These are phyloP conservation scores for Hymenoscyphus occultus DNA, from an alignment of 2,329 filamentous ascomycete species.

Conservation along the genomic window DNA sequence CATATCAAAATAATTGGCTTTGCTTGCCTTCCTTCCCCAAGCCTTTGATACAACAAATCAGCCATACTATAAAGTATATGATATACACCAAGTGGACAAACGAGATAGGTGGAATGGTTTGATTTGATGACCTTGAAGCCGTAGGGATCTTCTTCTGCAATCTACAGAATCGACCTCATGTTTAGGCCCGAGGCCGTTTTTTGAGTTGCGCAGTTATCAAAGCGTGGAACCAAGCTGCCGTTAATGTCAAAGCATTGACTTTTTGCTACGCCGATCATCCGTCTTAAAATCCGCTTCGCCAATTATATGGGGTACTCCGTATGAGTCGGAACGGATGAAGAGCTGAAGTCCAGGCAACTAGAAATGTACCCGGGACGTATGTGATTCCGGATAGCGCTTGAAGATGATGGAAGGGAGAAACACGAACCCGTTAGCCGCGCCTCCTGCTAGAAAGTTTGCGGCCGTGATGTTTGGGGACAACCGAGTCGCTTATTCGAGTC, in stretches of 20 bases:
- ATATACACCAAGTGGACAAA: neutral
- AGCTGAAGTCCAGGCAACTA: conserved; percentile 1
- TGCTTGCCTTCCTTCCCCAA: too few species aligned
- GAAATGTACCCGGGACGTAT: neutral
- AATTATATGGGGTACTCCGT: neutral
- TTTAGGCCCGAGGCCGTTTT: neutral
- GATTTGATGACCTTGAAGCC: neutral
- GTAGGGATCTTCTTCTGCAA: conserved; percentile 3
- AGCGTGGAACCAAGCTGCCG: neutral
- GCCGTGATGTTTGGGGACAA: neutral
- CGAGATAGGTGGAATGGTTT: conserved; percentile 2
- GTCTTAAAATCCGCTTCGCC: neutral
- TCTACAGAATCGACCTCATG: neutral
- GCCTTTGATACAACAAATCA: too few species aligned
- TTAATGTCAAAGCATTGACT: neutral
- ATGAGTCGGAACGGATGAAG: neutral
- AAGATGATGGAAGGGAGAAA: neutral
- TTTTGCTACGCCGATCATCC: neutral
- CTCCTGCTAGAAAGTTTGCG: neutral
- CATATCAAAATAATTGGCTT: too few species aligned
- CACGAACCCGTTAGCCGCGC: neutral
- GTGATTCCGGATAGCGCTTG: neutral
- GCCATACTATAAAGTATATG: too few species aligned
- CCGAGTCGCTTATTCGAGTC: conserved; percentile 8
- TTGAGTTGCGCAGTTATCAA: neutral